A percentile compares a stretch with the other conserved stretches of the same genome.
phyloP scores from a whole-genome alignment of 768 basidiomycete genomes.

The Pleurotus eryngii region DNA sequence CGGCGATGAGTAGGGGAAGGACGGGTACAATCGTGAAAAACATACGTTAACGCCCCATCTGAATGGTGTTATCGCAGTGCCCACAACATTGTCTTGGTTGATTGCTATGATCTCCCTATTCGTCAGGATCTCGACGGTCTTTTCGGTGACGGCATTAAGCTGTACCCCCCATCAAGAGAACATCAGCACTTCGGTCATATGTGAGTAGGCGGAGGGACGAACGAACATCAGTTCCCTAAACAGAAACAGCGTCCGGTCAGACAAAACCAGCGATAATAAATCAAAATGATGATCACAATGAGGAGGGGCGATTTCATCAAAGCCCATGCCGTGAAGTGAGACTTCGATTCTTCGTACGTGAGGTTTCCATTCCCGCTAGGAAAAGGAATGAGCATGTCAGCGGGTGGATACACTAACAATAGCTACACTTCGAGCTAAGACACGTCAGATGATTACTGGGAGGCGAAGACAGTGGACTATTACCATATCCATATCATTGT shows the following conservation, averaged over 20 bases:
- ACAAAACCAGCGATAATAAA: not conserved
- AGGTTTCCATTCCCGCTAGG: conserved; percentile 62
- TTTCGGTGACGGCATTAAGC: not conserved
- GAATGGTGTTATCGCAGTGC: conserved; percentile 61
- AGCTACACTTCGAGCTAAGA: conserved; percentile 3
- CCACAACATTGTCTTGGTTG: conserved; percentile 63
- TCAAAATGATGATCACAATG: conserved; percentile 54
- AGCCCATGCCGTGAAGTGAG: conserved; percentile 73
- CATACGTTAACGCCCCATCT: conserved; percentile 67
- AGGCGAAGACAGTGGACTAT: conserved; percentile 5
- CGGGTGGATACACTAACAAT: not conserved
- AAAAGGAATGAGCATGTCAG: not conserved
- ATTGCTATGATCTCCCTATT: conserved; percentile 67
- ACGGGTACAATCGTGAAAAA: not conserved
- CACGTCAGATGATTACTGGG: not conserved
- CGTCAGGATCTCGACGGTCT: not conserved
- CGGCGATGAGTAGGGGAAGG: too few relatives aligned
- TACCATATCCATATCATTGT: conserved; percentile 70
- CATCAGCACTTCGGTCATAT: not conserved
- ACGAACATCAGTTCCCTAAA: conserved; percentile 54
- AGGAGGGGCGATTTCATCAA: conserved; percentile 68
- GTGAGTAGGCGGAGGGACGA: not conserved
- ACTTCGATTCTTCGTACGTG: conserved; percentile 59
- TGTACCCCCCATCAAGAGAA: not conserved
- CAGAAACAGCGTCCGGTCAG: too few relatives aligned